Base-by-base conservation (phyloP, 352 stramenopile genomes). In the Globisporangium parvum region DNA sequence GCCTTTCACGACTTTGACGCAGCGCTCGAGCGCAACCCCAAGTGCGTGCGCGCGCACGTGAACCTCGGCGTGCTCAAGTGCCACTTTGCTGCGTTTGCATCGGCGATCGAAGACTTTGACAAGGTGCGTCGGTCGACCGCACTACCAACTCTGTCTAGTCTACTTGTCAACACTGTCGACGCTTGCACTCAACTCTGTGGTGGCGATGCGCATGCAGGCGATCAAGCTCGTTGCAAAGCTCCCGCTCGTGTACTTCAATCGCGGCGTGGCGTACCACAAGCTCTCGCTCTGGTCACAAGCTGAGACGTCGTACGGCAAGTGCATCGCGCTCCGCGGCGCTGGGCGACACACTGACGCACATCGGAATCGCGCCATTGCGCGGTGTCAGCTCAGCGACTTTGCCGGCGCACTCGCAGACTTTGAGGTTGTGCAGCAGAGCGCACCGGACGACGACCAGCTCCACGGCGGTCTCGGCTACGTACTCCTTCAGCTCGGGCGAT, bases 31-130 rank as follows among this genome's bases (percentile, higher is more conserved):
- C 64, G 69, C 3, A 71, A 90, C 23, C 75, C 71, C 0, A 76
- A 73, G 40, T 77, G 69, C 23, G 66, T 69, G 28, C 71, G 80
- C 20, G 79, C 81, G 23, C 66, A 81, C 35, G 58, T 90, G 44
- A 86, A 80, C 56, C 44, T 80, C 4, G 81, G 81, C 24, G 67
- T 91, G n/a, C 65, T 91, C n/a, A 87, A 91, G 52, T 88, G 81
- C 20, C 79, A 86, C n/a, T 88, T 91, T 48, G 56, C 65, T 18
- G 68, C 69, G 4, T 88, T 80, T 47, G 77, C 81, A 2, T 51
- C 79, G 2, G 79, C 79, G 35, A 88, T 91, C 41, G 67, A 65
- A 17, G 75, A 87, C 53, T 91, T 88, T 56, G 81, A 91, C 50
- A 62, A 77, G 44, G 55, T 54, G 17, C 20, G 31, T 5, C 3